Base-by-base conservation (phyloP, 2,329 filamentous ascomycete species). In the Aureobasidium uvarum region DNA sequence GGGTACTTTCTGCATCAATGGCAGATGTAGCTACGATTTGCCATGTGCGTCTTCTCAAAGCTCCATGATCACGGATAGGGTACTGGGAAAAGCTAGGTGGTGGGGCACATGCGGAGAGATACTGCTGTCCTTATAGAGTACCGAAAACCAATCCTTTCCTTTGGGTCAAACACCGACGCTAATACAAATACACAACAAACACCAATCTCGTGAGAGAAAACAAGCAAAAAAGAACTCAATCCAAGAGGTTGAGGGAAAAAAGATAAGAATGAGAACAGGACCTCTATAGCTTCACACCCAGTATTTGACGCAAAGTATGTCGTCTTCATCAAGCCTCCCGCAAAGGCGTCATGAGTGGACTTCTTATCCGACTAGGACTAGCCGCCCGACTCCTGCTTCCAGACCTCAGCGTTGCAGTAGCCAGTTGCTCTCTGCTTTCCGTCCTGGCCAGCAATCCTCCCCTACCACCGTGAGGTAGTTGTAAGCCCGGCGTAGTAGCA, bases 381-480 rank as follows among this genome's bases (percentile, higher is more conserved):
- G 74, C 78, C 59, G 77, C 74, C 18, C 80, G 71, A 71, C 80
- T 81, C 65, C 76, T 77, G 67, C 74, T 84, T 79, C 75, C 85
- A 76, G 28, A 85, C 85, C 83, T 67, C 46, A 62, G 10, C 79
- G 83, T 16, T 85, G 74, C 10, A 81, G 83, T 18, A 20, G 46
- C 39, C 20, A 97, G 77, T 66, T 91, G 83, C 74, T 98, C 95
- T 62, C 92, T 83, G 74, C 92, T 96, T 74, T 97, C 94, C 0
- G 91, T 96, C 70, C 94, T 82, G 2, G 92, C 85, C 63, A 91
- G 87, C 68, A 97, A 45, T 92, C 78, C 64, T 85, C 84, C 69
- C 85, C 84, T 11, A 28, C 28, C 13, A 25, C 43, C 31, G 2
- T 31, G 41, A 10, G 41, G 56, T 13, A 60, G 8, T 38, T 59